phyloP scores from a whole-genome alignment of 306 rosid genomes.

The Pyrus betulifolia region DNA sequence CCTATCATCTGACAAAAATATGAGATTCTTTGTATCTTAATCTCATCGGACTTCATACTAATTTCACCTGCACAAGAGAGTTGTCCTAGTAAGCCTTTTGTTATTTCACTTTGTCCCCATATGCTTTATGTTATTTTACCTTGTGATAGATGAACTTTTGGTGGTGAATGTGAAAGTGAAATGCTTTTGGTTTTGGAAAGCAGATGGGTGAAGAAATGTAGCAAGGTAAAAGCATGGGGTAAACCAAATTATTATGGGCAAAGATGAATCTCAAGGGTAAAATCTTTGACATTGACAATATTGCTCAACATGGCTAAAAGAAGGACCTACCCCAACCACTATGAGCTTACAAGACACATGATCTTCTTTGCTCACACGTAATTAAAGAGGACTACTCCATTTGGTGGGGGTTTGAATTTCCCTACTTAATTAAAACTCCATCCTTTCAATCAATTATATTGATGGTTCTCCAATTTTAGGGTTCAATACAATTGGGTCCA shows the following conservation, averaged over 20 bases:
- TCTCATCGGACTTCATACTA: too few relatives aligned
- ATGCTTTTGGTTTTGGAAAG: background rate
- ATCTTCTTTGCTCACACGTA: conserved; percentile 13
- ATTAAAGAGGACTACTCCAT: background rate
- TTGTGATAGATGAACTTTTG: background rate
- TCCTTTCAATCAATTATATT: background rate
- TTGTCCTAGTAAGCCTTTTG: background rate
- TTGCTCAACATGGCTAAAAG: background rate
- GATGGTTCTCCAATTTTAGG: background rate
- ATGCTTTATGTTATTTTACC: background rate
- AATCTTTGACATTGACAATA: background rate
- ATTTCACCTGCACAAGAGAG: background rate
- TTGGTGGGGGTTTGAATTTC: background rate
- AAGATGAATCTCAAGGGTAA: conserved; percentile 5
- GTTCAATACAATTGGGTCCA: background rate
- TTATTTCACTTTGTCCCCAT: background rate
- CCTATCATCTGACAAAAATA: too few relatives aligned
- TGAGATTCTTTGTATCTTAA: background rate
- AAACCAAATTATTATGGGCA: background rate
- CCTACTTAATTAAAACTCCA: background rate
- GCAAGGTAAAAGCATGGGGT: background rate
- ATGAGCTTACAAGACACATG: conserved; percentile 8
- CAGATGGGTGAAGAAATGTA: background rate
- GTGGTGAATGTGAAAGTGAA: background rate
- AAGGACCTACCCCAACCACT: conserved; percentile 12